phyloP scores from a whole-genome alignment of 2,329 filamentous ascomycete genomes.

The Chaetomium strumarium region DNA sequence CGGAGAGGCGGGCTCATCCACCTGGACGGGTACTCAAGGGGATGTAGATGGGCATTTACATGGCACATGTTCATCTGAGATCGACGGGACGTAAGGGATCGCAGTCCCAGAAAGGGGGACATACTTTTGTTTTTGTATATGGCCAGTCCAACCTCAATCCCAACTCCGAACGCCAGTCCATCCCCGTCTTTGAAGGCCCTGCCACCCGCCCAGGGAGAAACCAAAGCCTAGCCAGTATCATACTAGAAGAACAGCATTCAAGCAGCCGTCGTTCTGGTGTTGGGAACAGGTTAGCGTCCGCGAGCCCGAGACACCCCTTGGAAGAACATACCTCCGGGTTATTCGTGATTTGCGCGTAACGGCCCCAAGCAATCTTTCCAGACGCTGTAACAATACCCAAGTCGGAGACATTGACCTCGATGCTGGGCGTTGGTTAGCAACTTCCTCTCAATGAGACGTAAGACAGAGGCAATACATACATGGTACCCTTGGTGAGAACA shows the following conservation, averaged over 20 bases:
- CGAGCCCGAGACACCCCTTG: not conserved
- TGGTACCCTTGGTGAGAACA: conserved; percentile 74
- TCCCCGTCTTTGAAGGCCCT: conserved; percentile 15
- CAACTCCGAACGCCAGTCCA: conserved; percentile 24
- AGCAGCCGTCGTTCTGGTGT: conserved; percentile 26
- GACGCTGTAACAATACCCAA: conserved; percentile 83
- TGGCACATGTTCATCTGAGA: too few species aligned
- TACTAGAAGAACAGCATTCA: conserved; percentile 29
- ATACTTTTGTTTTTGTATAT: too few species aligned
- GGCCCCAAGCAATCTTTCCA: conserved; percentile 91
- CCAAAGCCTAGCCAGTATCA: conserved; percentile 13
- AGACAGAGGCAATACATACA: conserved; percentile 36
- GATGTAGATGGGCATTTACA: too few species aligned
- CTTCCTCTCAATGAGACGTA: not conserved
- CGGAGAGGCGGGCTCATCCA: too few species aligned
- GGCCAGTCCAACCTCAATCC: conserved; percentile 11
- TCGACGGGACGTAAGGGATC: too few species aligned
- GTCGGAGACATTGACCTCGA: conserved; percentile 92
- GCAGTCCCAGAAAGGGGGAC: too few species aligned
- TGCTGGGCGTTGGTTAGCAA: conserved; percentile 26
- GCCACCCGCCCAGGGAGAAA: conserved; percentile 1
- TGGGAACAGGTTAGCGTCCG: not conserved
- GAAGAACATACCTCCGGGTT: conserved; percentile 36
- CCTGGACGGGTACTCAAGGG: too few species aligned
- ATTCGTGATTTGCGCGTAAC: conserved; percentile 67